Evolutionary conservation across 2,329 filamentous ascomycete species (phyloP).

Genomic region (Hypoxylon sp.): DNA sequence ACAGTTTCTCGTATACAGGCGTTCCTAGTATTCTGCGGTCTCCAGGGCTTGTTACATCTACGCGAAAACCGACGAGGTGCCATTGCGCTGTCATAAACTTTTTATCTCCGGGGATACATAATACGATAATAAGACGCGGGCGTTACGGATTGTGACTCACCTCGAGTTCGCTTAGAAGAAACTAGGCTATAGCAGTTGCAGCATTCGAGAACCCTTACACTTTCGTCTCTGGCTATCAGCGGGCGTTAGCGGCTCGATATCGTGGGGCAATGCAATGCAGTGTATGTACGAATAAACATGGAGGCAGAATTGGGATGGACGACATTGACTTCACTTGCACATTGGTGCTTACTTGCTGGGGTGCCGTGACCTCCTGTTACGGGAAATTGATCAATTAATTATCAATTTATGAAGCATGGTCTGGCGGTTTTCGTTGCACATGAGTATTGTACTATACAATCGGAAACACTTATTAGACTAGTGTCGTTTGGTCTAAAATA

Average conservation of each 20-base stretch:
- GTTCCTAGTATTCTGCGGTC: constrained; percentile 92
- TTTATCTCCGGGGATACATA: constrained; percentile 12
- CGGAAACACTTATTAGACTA: constrained; percentile 7
- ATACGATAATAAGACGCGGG: constrained; percentile 33
- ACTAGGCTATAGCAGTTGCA: constrained; percentile 24
- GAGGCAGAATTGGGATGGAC: constrained; percentile 16
- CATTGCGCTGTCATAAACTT: constrained; percentile 73
- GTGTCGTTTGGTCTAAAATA: neutral
- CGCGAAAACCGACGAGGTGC: constrained; percentile 86
- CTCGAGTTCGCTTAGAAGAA: constrained; percentile 25
- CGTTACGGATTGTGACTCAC: constrained; percentile 35
- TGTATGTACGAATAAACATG: constrained; percentile 32
- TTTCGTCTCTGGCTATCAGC: constrained; percentile 6
- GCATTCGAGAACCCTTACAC: constrained; percentile 9
- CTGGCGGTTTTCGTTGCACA: constrained; percentile 21
- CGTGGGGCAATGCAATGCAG: constrained; percentile 8
- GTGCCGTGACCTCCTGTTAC: neutral
- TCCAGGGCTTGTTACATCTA: constrained; percentile 88
- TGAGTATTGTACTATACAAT: constrained; percentile 27
- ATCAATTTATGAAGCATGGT: constrained; percentile 20
- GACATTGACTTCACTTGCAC: constrained; percentile 1
- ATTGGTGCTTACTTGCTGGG: constrained; percentile 4
- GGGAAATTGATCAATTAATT: constrained; percentile 19
- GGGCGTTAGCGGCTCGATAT: neutral
- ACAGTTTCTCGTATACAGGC: constrained; percentile 66